A percentile compares a stretch with the other conserved stretches of the same genome.
These are phyloP conservation scores for Coniochaeta sp. DNA, from an alignment of 2,329 filamentous ascomycete genomes.

Conservation along the genomic window DNA sequence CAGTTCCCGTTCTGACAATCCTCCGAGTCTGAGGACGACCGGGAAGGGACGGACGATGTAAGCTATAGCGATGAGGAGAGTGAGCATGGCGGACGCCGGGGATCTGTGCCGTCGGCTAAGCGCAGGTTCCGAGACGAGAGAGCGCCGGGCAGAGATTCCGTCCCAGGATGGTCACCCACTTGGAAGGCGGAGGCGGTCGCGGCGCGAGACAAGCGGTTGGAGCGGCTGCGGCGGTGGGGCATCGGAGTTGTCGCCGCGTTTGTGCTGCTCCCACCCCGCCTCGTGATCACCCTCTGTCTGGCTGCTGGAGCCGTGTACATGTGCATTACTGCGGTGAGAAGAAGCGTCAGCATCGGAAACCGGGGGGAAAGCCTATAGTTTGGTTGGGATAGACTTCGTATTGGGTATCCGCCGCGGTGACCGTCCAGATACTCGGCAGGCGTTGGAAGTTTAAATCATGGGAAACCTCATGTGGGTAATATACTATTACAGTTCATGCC, in stretches of 20 bases:
- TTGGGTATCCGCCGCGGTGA: background rate
- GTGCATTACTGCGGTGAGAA: constrained; percentile 19
- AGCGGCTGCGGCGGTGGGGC: constrained; percentile 32
- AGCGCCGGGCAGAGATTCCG: constrained; percentile 14
- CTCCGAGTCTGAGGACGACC: constrained; percentile 11
- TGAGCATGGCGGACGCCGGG: constrained; percentile 5
- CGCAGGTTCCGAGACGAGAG: constrained; percentile 8
- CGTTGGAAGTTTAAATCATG: background rate
- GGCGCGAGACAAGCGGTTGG: constrained; percentile 29
- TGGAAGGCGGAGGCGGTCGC: constrained; percentile 21
- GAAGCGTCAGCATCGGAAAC: background rate
- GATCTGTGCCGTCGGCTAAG: background rate
- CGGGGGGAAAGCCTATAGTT: background rate
- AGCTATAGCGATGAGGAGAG: constrained; percentile 10
- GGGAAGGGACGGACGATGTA: constrained; percentile 24
- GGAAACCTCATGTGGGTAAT: background rate
- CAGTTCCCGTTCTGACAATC: constrained; percentile 42
- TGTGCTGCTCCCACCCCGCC: constrained; percentile 37
- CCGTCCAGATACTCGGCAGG: background rate
- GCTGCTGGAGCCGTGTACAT: constrained; percentile 30
- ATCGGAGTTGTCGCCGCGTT: constrained; percentile 32
- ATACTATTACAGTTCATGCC: background rate
- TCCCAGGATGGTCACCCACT: constrained; percentile 4
- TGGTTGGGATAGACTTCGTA: background rate
- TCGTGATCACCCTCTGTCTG: constrained; percentile 28